Evolutionary conservation across 768 basidiomycete genomes (phyloP), one percentile per base, ranked within the genome.

Genomic region (Phlegmacium glaucopus): DNA sequence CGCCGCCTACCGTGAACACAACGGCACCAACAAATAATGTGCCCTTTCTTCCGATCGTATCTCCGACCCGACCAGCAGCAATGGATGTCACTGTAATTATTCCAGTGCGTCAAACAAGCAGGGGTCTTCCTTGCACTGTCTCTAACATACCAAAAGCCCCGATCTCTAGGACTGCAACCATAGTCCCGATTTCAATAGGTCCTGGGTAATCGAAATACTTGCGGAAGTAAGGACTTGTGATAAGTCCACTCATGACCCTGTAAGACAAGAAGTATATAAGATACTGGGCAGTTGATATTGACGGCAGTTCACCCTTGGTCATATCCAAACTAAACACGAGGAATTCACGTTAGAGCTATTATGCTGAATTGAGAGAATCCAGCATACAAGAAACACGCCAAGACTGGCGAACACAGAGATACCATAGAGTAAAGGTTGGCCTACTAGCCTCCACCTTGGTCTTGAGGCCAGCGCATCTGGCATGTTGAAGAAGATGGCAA

Each of bases 81-180:
- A 96, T 67, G 10, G 94, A 94, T 0, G 94, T 96, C 49, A 87
- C 90, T 93, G 58, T 52, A 22, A 4, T 36, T 42, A 36, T 44
- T 18, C 22, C 26, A 17, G 38, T 46, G 39, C 32, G 35, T 36
- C 15, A 44, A 17, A 0, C 2, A 13, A 26, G 17, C 18, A 7
- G 36, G 15, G 16, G 8, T 36, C 11, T 18, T 15, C 25, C 18
- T 27, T 32, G n/a, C 27, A 46, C 32, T 34, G 27, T 39, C 22
- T 10, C 9, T 15, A 9, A 70, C 83, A 36, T 60, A 90, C 92
- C 76, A 63, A 96, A 85, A 32, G 94, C 94, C 37, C 94, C 94
- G 29, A 97, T 77, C 67, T 97, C 93, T 28, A 95, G 71, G 5
- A 94, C 85, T n/a, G 94, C 90, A 34, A 96, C 93, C 87, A 97